Base-by-base conservation (phyloP, 495 filamentous ascomycete species). In the Aspergillus funiculosus region DNA sequence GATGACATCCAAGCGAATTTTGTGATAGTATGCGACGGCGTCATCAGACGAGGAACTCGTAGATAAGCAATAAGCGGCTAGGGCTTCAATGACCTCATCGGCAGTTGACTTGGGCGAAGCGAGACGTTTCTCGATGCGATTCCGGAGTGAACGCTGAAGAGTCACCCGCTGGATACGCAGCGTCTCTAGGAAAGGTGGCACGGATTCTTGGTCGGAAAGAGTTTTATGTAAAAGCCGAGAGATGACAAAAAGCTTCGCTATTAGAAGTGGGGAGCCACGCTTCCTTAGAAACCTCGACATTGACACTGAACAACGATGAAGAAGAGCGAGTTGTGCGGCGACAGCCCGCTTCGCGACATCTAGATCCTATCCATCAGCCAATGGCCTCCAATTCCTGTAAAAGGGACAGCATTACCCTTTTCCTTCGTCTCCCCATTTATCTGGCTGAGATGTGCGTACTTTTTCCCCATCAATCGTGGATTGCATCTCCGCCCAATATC, bases 11-110 rank as follows among this genome's bases (percentile, higher is more conserved):
- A 78, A 71, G 14, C 94, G 78, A 8, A 90, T 72, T 43, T 80
- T 71, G 31, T 94, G 75, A 59, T 97, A 96, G 64, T 94, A 83
- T 10, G 79, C 69, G 22, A 98, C 68, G 0, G 86, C 82, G 57
- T 96, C 89, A 41, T 79, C 78, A 0, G 87, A 81, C 0, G 87
- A 86, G 6, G 87, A 87, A 53, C 80, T 94, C 6, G 85, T 92
- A 1, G 81, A 80, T 15, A 98, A 69, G 39, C 85, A 86, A 57
- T 89, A 94, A 5, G 91, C 91, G 26, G 79, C 81, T 59, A 97
- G 72, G 9, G 78, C 77, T 55, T 87, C 72, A 10, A 89, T 69
- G 13, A 94, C 72, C 24, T 71, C 72, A 18, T 75, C 69, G 14
- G 59, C 67, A 24, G 71, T 75, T 18, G 59, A 61, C 43, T 69